These are phyloP conservation scores for Colletotrichum liriopes DNA, from an alignment of 2,329 filamentous ascomycete genomes.

Conservation along the genomic window DNA sequence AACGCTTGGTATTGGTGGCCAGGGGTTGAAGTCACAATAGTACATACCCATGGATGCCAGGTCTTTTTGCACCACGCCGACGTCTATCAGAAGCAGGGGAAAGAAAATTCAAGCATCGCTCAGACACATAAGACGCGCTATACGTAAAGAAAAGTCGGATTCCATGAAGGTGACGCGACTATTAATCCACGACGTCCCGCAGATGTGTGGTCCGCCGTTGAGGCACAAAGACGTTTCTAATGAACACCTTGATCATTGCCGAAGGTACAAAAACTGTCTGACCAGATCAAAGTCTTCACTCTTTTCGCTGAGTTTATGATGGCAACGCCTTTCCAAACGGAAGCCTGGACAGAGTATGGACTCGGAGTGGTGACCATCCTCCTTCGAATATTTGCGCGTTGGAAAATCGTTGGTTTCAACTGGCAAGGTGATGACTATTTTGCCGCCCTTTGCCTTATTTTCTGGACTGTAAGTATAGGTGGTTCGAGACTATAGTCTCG, in stretches of 20 bases:
- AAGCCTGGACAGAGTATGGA: constrained; percentile 61
- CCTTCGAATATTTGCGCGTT: constrained; percentile 56
- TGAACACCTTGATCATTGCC: not conserved
- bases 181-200: constrained; percentile 27
- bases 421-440: constrained; percentile 63
- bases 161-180: not conserved
- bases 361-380: constrained; percentile 56
- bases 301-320: constrained; percentile 38
- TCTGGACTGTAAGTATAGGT: constrained; percentile 54
- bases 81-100: constrained; percentile 12
- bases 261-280: not conserved
- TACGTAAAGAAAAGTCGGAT: not conserved
- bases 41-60: not conserved
- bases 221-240: not conserved
- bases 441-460: constrained; percentile 52
- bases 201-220: not conserved
- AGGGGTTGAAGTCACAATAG: not conserved
- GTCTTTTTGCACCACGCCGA: not conserved
- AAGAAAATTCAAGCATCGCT: not conserved
- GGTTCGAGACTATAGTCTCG: too few species aligned
- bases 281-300: not conserved
- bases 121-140: not conserved
- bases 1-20: not conserved
- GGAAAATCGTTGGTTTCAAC: constrained; percentile 57
- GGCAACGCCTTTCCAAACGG: constrained; percentile 59